Base-by-base conservation (phyloP, 2,329 filamentous ascomycete species). In the Colletotrichum godetiae region DNA sequence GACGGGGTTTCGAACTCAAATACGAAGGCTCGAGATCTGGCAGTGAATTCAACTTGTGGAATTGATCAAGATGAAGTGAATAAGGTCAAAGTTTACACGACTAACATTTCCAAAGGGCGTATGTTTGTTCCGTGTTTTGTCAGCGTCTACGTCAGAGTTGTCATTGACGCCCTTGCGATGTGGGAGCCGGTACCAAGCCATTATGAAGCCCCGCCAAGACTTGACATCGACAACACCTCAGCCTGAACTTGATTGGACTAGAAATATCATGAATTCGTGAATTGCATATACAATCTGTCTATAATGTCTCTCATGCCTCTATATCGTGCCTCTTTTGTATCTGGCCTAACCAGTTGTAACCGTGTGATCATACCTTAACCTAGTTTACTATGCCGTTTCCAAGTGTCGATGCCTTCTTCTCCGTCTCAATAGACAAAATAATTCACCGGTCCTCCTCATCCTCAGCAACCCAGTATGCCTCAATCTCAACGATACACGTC, bases 401-500 rank as follows among this genome's bases (percentile, higher is more conserved):
- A 49, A 19, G 19, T 27, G 2, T 5, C n/a, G 6, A 59, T 37
- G 22, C 22, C 29, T 22, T 31, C n/a, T 3, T 11, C 19, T 19
- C 35, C n/a, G 5, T 2, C n/a, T 10, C 6, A 22, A 19, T 7
- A 49, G 11, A 1, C 49, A 5, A 27, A 3, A 5, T 3, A 13
- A 1, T 56, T 70, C 58, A 74, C 27, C 22, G 64, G 37, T 79
- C 75, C 1, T 79, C 75, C 53, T 81, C 77, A 35, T 78, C 75
- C 72, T 82, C 79, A 0, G 75, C 74, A 6, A 81, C 74, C 70
- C 76, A 80, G 74, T 86, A 86, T 0, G 81, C 80, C 55, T 84
- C 79, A 5, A 84, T 78, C 62, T 85, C 81, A 0, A 85, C 85
- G 72, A 88, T 85, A 57, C 81, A 83, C 3, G 88, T 90, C 67